phyloP scores from a whole-genome alignment of 306 rosid genomes.

The Fragaria vesca region DNA sequence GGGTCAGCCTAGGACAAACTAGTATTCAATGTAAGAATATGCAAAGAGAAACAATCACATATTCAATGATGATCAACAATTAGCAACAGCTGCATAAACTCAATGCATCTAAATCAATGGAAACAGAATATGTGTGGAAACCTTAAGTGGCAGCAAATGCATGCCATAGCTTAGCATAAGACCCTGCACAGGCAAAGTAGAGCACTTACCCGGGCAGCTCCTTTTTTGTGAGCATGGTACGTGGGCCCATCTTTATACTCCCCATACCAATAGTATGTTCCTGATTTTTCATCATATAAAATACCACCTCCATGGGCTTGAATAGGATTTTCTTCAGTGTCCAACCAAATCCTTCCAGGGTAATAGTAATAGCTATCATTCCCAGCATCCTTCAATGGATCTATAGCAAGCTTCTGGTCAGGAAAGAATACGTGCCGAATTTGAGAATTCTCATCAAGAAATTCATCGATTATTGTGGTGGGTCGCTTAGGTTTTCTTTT shows the following conservation, averaged over 20 bases:
- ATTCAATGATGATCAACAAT: not conserved
- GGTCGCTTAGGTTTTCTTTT: constrained; percentile 73
- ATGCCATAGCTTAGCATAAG: constrained; percentile 16
- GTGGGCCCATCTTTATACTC: constrained; percentile 96
- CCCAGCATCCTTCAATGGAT: constrained; percentile 51
- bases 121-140: not conserved
- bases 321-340: constrained; percentile 84
- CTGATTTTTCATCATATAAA: constrained; percentile 58
- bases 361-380: constrained; percentile 64
- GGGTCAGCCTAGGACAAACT: not conserved
- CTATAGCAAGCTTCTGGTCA: constrained; percentile 49
- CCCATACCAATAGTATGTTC: constrained; percentile 95
- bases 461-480: constrained; percentile 82
- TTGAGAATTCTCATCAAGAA: constrained; percentile 91
- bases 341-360: constrained; percentile 95
- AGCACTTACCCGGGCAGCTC: constrained; percentile 82
- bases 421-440: constrained; percentile 81
- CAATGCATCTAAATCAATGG: not conserved
- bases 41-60: not conserved
- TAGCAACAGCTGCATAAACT: not conserved
- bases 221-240: constrained; percentile 82
- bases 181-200: constrained; percentile 12
- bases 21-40: not conserved
- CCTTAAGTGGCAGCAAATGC: not conserved
- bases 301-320: constrained; percentile 99